These are phyloP conservation scores for Malassezia restricta DNA, from an alignment of 1,284 basidiomycete species.

Conservation along the genomic window DNA sequence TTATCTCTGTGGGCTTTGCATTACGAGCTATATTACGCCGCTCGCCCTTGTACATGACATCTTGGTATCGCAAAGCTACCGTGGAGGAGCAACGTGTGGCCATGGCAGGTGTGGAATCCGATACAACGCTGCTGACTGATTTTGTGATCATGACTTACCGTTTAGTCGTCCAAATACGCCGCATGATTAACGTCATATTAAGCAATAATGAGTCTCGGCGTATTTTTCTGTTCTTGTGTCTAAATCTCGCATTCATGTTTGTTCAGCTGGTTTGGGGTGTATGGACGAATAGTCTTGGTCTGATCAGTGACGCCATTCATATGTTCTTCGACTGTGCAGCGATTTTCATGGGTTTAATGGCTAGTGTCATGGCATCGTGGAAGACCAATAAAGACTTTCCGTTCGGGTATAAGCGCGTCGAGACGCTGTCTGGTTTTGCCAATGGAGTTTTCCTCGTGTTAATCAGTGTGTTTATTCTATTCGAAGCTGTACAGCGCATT, in stretches of 20 bases:
- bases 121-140: conserved; percentile 9
- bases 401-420: conserved; percentile 95
- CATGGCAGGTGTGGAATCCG: conserved; percentile 2
- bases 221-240: conserved; percentile 90
- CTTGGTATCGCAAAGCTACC: conserved; percentile 17
- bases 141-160: conserved; percentile 1
- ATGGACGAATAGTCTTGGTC: conserved; percentile 89
- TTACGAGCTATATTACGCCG: conserved; percentile 31
- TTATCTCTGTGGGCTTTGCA: conserved; percentile 26
- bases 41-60: conserved; percentile 29
- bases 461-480: conserved; percentile 94
- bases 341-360: conserved; percentile 85
- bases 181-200: conserved; percentile 65
- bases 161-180: conserved; percentile 11
- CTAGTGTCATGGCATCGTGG: conserved; percentile 96
- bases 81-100: conserved; percentile 4
- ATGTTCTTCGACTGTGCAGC: conserved; percentile 99
- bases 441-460: conserved; percentile 93
- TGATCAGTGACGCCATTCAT: conserved; percentile 97
- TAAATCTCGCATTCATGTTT: conserved; percentile 92
- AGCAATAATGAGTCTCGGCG: conserved; percentile 80
- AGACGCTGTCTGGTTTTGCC: conserved; percentile 93
- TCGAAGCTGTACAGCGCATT: conserved; percentile 91
- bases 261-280: conserved; percentile 56
- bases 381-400: conserved; percentile 85